Conservation (phyloP, 176 grass and related monocot genomes). For the Triticum dicoccoides region DNA sequence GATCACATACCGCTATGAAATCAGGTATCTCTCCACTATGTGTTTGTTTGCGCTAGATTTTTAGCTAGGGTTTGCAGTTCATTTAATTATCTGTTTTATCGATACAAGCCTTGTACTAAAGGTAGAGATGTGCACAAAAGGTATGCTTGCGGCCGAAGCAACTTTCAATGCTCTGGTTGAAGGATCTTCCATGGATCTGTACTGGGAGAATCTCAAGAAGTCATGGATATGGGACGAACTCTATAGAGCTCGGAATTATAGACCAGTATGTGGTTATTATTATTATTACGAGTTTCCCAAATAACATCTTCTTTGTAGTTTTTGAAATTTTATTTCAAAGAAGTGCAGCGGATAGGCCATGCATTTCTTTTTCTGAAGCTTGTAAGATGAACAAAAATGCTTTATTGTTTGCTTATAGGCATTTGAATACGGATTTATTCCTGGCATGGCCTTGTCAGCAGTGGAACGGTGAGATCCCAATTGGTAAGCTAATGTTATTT, state of each 20-base stretch:
- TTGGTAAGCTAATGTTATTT: constrained; percentile 16
- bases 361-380: neutral
- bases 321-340: neutral
- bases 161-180: constrained; percentile 67
- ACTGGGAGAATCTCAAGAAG: constrained; percentile 84
- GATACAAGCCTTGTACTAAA: constrained; percentile 28
- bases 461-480: constrained; percentile 64
- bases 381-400: constrained; percentile 12
- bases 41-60: neutral
- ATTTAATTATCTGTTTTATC: neutral
- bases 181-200: constrained; percentile 84
- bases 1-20: constrained; percentile 98
- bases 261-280: constrained; percentile 65
- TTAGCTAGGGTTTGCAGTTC: neutral
- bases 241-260: constrained; percentile 83
- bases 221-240: constrained; percentile 99
- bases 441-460: constrained; percentile 90
- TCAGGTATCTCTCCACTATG: constrained; percentile 53
- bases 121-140: constrained; percentile 37
- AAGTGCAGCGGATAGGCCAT: neutral
- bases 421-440: constrained; percentile 87
- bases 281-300: neutral
- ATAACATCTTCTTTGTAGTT: neutral
- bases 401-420: constrained; percentile 50
- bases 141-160: constrained; percentile 91